These are phyloP conservation scores for Chaetomium strumarium DNA, from an alignment of 2,329 filamentous ascomycete genomes.

Conservation along the genomic window DNA sequence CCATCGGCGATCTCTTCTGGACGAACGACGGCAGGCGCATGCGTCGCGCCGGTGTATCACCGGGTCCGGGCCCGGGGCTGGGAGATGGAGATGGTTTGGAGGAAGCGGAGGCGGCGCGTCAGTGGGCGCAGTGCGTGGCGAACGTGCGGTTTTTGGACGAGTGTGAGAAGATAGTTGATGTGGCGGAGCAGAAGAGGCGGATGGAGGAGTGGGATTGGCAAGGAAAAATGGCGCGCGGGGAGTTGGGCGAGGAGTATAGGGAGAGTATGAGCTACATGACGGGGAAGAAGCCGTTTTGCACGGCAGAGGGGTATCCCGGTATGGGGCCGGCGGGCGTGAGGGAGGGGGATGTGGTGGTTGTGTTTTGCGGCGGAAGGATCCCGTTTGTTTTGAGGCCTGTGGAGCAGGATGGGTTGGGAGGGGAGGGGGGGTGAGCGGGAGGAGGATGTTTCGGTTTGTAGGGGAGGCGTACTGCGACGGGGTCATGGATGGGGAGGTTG, in stretches of 20 bases:
- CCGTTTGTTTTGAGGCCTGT: constrained; percentile 18
- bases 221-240: not conserved
- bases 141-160: not conserved
- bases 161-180: not conserved
- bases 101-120: no score
- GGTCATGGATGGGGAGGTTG: constrained; percentile 18
- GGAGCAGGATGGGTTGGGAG: not conserved
- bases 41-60: not conserved
- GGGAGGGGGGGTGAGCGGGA: not conserved
- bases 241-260: constrained; percentile 4
- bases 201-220: not conserved
- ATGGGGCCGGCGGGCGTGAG: constrained; percentile 3
- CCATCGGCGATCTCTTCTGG: constrained; percentile 14
- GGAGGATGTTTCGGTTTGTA: constrained; percentile 2
- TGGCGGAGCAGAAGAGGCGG: not conserved
- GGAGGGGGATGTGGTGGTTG: constrained; percentile 15
- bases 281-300: constrained; percentile 13
- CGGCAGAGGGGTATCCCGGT: constrained; percentile 9
- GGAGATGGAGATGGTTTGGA: not conserved
- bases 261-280: constrained; percentile 7
- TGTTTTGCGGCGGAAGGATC: constrained; percentile 14
- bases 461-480: constrained; percentile 20
- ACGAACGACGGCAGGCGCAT: not conserved
- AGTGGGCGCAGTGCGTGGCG: not conserved
- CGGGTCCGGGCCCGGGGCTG: not conserved